Conservation (phyloP, 1,284 basidiomycete genomes). For the Pseudozyma sp. region DNA sequence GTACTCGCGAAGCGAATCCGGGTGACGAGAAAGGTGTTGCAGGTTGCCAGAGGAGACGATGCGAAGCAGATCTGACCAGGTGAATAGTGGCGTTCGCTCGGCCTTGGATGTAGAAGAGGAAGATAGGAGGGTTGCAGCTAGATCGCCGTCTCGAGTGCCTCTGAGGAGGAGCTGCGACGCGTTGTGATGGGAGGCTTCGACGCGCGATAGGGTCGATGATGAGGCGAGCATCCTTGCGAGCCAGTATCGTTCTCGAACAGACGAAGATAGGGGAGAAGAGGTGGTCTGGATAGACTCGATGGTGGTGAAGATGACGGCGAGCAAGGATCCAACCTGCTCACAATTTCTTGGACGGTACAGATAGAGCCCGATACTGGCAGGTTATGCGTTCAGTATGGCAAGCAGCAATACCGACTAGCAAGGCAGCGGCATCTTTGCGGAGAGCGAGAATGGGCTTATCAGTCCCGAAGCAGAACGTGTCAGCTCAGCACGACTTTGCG, state of each 20-base stretch:
- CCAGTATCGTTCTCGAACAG: too few species aligned
- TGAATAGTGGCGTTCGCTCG: conserved; percentile 21
- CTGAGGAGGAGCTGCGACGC: conserved; percentile 19
- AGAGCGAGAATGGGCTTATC: too few species aligned
- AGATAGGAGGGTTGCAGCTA: conserved; percentile 12
- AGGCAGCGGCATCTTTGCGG: too few species aligned
- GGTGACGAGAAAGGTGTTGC: conserved; percentile 19
- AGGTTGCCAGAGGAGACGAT: conserved; percentile 24
- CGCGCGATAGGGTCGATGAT: conserved; percentile 5
- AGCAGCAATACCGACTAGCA: too few species aligned
- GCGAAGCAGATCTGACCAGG: conserved; percentile 9
- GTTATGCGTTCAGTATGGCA: too few species aligned
- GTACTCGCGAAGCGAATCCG: conserved; percentile 31
- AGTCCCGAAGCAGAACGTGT: too few species aligned
- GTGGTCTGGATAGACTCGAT: background rate
- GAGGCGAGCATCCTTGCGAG: conserved; percentile 17
- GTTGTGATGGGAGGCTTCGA: background rate
- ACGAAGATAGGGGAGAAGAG: too few species aligned
- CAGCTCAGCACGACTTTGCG: too few species aligned
- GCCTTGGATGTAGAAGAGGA: background rate
- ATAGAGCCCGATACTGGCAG: too few species aligned
- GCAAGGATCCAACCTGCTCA: too few species aligned
- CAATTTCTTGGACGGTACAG: too few species aligned
- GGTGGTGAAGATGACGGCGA: background rate
- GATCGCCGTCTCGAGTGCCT: conserved; percentile 31